Conservation (phyloP, 106 monocot species). For the Agapanthus africanus region DNA sequence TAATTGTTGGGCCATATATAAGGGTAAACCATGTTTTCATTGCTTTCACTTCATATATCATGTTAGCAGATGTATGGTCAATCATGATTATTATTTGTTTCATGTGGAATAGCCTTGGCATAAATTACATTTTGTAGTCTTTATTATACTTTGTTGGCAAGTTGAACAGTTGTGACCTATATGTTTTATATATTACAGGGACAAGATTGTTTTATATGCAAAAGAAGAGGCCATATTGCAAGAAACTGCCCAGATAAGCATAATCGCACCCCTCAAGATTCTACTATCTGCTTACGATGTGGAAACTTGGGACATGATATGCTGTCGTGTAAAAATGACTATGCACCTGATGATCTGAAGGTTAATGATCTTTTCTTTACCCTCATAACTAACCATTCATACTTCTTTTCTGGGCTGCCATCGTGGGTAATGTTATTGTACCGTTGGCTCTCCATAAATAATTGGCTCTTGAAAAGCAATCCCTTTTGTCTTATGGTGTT, state of each 20-base stretch:
- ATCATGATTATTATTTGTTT: background rate
- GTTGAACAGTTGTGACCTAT: background rate
- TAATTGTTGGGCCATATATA: too few relatives aligned
- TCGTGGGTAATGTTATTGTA: background rate
- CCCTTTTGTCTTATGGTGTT: background rate
- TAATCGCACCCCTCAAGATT: constrained; percentile 28
- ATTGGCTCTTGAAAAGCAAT: too few relatives aligned
- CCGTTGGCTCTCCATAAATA: background rate
- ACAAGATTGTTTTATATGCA: constrained; percentile 72
- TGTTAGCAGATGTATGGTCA: too few relatives aligned
- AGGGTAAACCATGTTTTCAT: too few relatives aligned
- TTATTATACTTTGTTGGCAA: background rate
- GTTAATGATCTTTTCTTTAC: constrained; percentile 12
- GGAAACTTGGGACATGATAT: constrained; percentile 84
- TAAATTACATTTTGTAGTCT: background rate
- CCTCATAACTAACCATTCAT: background rate
- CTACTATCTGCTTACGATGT: constrained; percentile 63
- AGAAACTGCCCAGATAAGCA: constrained; percentile 79
- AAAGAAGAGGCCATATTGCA: constrained; percentile 72
- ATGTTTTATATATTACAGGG: constrained; percentile 29
- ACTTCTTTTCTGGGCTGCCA: background rate
- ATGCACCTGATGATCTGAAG: constrained; percentile 47
- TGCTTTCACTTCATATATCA: too few relatives aligned
- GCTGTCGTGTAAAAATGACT: constrained; percentile 54
- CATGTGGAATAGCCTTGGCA: background rate